Conservation (phyloP, 352 stramenopile species). For the Thalassiosira hispida region DNA sequence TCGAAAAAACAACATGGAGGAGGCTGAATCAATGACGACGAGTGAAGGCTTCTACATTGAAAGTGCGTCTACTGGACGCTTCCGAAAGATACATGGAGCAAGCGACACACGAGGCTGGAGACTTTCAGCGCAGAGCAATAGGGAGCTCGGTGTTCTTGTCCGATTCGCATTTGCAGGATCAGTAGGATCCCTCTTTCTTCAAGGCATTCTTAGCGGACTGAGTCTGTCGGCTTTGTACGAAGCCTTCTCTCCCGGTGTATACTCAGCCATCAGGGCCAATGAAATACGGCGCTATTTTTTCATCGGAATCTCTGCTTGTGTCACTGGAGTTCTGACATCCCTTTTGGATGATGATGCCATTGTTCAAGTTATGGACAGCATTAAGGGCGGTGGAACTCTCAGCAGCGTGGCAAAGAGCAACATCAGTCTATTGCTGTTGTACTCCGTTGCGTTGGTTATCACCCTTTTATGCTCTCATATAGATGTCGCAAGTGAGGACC, state of each 20-base stretch:
- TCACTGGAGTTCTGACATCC: constrained; percentile 31
- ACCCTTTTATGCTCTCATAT: constrained; percentile 31
- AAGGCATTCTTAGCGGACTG: constrained; percentile 37
- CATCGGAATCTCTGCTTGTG: constrained; percentile 26
- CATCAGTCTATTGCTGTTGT: constrained; percentile 1
- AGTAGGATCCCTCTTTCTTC: constrained; percentile 32
- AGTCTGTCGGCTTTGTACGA: constrained; percentile 41
- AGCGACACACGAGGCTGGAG: constrained; percentile 15
- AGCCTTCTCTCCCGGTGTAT: constrained; percentile 3
- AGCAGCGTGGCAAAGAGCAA: constrained; percentile 9
- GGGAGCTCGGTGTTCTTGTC: background rate
- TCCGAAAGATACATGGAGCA: constrained; percentile 13
- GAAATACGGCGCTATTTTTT: constrained; percentile 36
- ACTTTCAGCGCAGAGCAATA: background rate
- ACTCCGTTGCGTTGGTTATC: constrained; percentile 26
- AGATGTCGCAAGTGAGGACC: constrained; percentile 2
- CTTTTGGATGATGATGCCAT: constrained; percentile 16
- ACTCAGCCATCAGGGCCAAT: constrained; percentile 18
- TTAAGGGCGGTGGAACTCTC: constrained; percentile 3
- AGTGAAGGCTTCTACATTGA: constrained; percentile 39
- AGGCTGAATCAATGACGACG: too few species aligned
- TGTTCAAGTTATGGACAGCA: constrained; percentile 6
- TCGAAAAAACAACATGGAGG: too few species aligned
- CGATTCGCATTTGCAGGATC: background rate
- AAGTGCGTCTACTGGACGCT: constrained; percentile 26